phyloP scores from a whole-genome alignment of 768 basidiomycete species.

The Hydnum rufescens region DNA sequence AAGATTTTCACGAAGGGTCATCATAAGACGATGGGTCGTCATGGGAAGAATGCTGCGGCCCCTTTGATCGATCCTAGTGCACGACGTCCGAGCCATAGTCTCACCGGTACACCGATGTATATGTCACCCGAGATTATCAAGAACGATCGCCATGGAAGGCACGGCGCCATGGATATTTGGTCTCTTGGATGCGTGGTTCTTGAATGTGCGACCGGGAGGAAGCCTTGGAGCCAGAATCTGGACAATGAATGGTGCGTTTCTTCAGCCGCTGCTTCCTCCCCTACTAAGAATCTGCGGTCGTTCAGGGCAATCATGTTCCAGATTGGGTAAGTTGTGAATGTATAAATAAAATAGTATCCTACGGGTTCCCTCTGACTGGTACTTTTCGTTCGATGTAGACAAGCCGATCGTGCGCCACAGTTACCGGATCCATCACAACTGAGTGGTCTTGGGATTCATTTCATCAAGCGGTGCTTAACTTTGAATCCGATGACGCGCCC shows the following conservation, averaged over 20 bases:
- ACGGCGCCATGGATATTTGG: slow-evolving; percentile 98
- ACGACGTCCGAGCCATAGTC: slow-evolving; percentile 40
- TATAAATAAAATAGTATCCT: slow-evolving; percentile 41
- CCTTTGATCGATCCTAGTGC: slow-evolving; percentile 12
- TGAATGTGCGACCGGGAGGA: slow-evolving; percentile 88
- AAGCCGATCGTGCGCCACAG: slow-evolving; percentile 31
- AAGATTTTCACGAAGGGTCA: slow-evolving; percentile 81
- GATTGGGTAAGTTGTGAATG: slow-evolving; percentile 32
- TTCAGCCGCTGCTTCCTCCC: background rate
- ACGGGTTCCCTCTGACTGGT: background rate
- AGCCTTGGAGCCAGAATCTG: slow-evolving; percentile 86
- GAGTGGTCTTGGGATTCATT: slow-evolving; percentile 73
- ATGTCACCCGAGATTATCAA: slow-evolving; percentile 99
- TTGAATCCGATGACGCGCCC: slow-evolving; percentile 75
- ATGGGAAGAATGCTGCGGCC: slow-evolving; percentile 28
- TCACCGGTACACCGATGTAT: slow-evolving; percentile 98
- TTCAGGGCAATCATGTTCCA: slow-evolving; percentile 99
- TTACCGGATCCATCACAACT: slow-evolving; percentile 83
- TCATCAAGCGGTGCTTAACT: slow-evolving; percentile 79
- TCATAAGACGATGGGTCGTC: slow-evolving; percentile 55
- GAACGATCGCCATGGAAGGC: slow-evolving; percentile 67
- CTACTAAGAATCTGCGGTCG: slow-evolving; percentile 4
- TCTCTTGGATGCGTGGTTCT: slow-evolving; percentile 93
- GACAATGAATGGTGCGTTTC: slow-evolving; percentile 86
- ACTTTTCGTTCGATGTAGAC: too few relatives aligned